Conservation (phyloP, 169 alveolate species). For the Plasmodium blacklocki region DNA sequence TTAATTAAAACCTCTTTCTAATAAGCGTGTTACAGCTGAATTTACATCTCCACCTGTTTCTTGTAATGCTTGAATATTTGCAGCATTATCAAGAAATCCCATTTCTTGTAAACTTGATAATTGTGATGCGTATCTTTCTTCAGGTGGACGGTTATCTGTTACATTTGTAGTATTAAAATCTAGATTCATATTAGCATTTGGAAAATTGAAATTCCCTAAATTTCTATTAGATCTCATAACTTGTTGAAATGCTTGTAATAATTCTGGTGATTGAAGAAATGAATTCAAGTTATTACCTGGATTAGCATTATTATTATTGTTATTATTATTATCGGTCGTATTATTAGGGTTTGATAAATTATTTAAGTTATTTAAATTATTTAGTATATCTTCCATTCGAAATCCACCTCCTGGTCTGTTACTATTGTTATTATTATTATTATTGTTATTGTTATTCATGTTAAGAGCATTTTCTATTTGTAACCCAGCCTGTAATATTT, state of each 20-base stretch:
- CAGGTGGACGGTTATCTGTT: slow-evolving; percentile 85
- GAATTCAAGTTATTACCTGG: slow-evolving; percentile 29
- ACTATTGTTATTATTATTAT: slow-evolving; percentile 10
- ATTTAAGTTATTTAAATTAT: slow-evolving; percentile 32
- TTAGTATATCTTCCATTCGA: slow-evolving; percentile 68
- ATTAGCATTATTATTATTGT: slow-evolving; percentile 10
- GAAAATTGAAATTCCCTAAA: slow-evolving; percentile 60
- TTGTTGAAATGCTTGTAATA: slow-evolving; percentile 67
- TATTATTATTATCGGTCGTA: background rate
- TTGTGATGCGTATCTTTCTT: slow-evolving; percentile 90
- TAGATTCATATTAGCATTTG: slow-evolving; percentile 14
- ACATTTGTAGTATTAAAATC: slow-evolving; percentile 66
- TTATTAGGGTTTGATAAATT: slow-evolving; percentile 7
- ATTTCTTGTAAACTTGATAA: slow-evolving; percentile 92
- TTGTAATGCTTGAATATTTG: slow-evolving; percentile 92
- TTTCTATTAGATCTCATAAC: slow-evolving; percentile 59
- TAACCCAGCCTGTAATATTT: slow-evolving; percentile 86
- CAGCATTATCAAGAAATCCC: slow-evolving; percentile 96
- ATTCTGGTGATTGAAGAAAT: slow-evolving; percentile 70
- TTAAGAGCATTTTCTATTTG: slow-evolving; percentile 84
- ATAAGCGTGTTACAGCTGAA: slow-evolving; percentile 94
- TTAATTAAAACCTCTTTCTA: slow-evolving; percentile 88
- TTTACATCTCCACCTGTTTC: slow-evolving; percentile 95
- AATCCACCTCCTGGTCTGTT: slow-evolving; percentile 5
- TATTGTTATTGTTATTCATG: slow-evolving; percentile 35